Conservation (phyloP, 2,329 filamentous ascomycete species). For the Botrytis cinerea region DNA sequence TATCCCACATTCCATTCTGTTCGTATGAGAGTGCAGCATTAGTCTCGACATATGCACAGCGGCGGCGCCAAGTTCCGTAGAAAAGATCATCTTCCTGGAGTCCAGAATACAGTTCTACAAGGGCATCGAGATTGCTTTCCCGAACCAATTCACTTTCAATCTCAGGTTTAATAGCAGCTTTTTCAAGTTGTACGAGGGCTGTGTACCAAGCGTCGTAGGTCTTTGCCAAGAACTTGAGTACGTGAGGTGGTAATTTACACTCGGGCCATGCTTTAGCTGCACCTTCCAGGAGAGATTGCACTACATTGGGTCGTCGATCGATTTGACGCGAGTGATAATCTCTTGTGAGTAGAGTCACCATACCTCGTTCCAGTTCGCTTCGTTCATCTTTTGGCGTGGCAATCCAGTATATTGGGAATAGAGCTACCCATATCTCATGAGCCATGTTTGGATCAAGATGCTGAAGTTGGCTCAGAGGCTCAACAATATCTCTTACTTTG, state of each 20-base stretch:
- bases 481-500: constrained; percentile 83
- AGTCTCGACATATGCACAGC: constrained; percentile 95
- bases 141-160: constrained; percentile 81
- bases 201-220: constrained; percentile 98
- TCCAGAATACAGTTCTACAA: constrained; percentile 89
- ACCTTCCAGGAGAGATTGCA: constrained; percentile 88
- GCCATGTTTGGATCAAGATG: constrained; percentile 82
- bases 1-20: constrained; percentile 99
- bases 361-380: constrained; percentile 82
- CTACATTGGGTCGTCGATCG: constrained; percentile 92
- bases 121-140: constrained; percentile 92
- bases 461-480: constrained; percentile 88
- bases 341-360: constrained; percentile 88
- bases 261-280: constrained; percentile 81
- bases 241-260: constrained; percentile 91
- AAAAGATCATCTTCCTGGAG: constrained; percentile 96
- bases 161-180: constrained; percentile 75
- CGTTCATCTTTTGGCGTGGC: constrained; percentile 85
- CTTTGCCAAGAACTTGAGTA: constrained; percentile 91
- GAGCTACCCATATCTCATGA: constrained; percentile 83
- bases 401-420: constrained; percentile 95
- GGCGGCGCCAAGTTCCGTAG: constrained; percentile 93
- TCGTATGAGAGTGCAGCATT: constrained; percentile 97
- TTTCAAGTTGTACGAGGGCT: constrained; percentile 86
- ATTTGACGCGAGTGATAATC: constrained; percentile 95